phyloP scores from a whole-genome alignment of 1,139 yeast genomes.

The Saccharomyces hybrid region DNA sequence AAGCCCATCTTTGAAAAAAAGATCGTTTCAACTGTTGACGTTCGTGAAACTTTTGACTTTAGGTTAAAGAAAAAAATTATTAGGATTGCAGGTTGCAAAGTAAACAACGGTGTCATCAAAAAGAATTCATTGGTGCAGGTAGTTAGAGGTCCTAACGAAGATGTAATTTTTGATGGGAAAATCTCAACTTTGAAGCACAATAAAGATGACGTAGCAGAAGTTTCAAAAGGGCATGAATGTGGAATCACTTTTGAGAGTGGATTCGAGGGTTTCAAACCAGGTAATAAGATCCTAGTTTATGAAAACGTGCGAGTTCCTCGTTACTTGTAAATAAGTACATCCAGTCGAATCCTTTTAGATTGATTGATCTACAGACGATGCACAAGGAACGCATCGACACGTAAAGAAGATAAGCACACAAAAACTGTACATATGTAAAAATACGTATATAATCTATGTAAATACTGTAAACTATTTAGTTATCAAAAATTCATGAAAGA shows the following conservation, averaged over 20 bases:
- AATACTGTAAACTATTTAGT: background rate
- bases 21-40: slow-evolving; percentile 58
- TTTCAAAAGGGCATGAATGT: slow-evolving; percentile 83
- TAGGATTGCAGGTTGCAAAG: slow-evolving; percentile 83
- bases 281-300: slow-evolving; percentile 67
- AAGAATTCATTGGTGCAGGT: slow-evolving; percentile 59
- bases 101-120: slow-evolving; percentile 60
- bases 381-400: too few relatives aligned
- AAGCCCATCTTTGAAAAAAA: slow-evolving; percentile 64
- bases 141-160: slow-evolving; percentile 42
- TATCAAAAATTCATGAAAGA: background rate
- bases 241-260: slow-evolving; percentile 63
- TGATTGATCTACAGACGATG: too few relatives aligned
- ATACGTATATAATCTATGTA: background rate
- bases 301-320: slow-evolving; percentile 67
- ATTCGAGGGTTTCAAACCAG: slow-evolving; percentile 66
- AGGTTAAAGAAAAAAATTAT: slow-evolving; percentile 46
- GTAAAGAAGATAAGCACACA: background rate
- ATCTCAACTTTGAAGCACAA: slow-evolving; percentile 72
- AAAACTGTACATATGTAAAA: slow-evolving; percentile 6
- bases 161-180: slow-evolving; percentile 57
- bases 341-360: background rate
- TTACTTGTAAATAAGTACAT: slow-evolving; percentile 41
- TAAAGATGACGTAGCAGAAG: slow-evolving; percentile 73
- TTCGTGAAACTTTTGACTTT: slow-evolving; percentile 68